Conservation (phyloP, 345 rosid genomes). For the Salix koriyanagi region DNA sequence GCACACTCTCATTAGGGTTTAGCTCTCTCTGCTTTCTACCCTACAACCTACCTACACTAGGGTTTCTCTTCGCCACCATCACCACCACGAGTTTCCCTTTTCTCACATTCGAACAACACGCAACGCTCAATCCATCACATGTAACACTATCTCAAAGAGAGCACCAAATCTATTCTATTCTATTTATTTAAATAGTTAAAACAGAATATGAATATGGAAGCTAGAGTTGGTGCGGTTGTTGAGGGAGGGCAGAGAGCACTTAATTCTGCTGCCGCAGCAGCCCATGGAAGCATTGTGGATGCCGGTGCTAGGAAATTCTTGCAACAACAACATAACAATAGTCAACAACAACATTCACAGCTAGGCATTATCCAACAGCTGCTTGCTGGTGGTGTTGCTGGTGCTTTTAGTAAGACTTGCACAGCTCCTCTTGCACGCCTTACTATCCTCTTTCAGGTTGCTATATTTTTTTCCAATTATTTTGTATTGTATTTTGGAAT, state of each 20-base stretch:
- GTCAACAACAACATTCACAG: conserved; percentile 40
- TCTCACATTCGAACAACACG: background rate
- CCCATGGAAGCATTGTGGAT: conserved; percentile 53
- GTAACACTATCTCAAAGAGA: background rate
- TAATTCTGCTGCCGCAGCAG: conserved; percentile 45
- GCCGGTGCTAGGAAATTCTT: conserved; percentile 53
- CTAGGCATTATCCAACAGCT: conserved; percentile 70
- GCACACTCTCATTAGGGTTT: background rate
- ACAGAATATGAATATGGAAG: conserved; percentile 48
- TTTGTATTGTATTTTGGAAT: background rate
- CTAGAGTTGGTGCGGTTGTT: conserved; percentile 71
- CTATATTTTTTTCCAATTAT: background rate
- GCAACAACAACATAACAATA: conserved; percentile 36
- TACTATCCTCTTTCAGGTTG: conserved; percentile 90
- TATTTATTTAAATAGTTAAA: background rate
- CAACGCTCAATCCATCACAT: background rate
- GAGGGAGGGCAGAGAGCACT: conserved; percentile 70
- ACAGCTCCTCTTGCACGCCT: conserved; percentile 98
- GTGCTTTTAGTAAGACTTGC: conserved; percentile 94
- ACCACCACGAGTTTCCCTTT: background rate
- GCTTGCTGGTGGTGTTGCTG: conserved; percentile 87
- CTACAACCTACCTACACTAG: no score
- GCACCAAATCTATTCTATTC: background rate
- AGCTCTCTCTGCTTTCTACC: background rate
- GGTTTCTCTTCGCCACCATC: background rate